phyloP scores from a whole-genome alignment of 495 filamentous ascomycete genomes.

The Lepraria neglecta region DNA sequence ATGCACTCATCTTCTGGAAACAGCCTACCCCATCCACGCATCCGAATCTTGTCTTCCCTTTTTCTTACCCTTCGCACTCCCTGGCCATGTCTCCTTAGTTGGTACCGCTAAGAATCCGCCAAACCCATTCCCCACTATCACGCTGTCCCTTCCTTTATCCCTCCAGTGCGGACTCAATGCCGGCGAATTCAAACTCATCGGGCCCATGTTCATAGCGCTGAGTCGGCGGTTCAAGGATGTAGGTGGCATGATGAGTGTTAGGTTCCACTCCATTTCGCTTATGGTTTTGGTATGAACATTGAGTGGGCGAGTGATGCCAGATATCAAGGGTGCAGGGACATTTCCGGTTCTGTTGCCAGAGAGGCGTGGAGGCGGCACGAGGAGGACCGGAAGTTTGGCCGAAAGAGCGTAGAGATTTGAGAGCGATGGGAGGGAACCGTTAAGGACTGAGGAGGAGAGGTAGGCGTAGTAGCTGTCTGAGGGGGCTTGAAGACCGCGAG shows the following conservation, averaged over 20 bases:
- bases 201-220: conserved; percentile 41
- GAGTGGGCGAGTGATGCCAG: conserved; percentile 55
- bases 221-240: conserved; percentile 31
- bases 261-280: conserved; percentile 81
- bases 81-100: conserved; percentile 41
- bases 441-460: conserved; percentile 72
- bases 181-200: conserved; percentile 48
- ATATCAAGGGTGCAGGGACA: conserved; percentile 26
- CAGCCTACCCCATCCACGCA: conserved; percentile 27
- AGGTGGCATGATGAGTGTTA: conserved; percentile 53
- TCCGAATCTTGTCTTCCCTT: conserved; percentile 16
- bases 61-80: conserved; percentile 27
- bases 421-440: conserved; percentile 66
- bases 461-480: conserved; percentile 75
- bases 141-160: conserved; percentile 52
- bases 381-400: conserved; percentile 62
- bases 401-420: conserved; percentile 79
- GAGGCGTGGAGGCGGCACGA: conserved; percentile 56
- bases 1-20: too few species aligned
- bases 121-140: conserved; percentile 69
- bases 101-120: conserved; percentile 80
- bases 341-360: not conserved
- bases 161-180: conserved; percentile 53
- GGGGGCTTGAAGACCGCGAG: conserved; percentile 51
- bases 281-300: conserved; percentile 82